These are phyloP conservation scores for Ceratocystis huliohia DNA, from an alignment of 2,329 filamentous ascomycete genomes.

Conservation along the genomic window DNA sequence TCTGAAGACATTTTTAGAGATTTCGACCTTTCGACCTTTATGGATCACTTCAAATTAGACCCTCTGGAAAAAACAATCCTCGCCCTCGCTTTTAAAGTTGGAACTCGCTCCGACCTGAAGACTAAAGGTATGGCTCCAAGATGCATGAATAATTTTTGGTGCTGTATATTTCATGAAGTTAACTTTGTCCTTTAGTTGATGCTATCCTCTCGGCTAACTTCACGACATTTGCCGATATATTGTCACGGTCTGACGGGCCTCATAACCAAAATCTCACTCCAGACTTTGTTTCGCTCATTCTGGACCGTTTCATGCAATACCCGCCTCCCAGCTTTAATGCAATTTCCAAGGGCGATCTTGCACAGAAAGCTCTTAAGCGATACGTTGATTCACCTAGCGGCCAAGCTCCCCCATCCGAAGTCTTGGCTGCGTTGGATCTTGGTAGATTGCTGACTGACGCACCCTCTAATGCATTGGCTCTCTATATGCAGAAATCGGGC, in stretches of 20 bases:
- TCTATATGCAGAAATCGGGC: constrained; percentile 62
- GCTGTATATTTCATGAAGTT: constrained; percentile 16
- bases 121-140: constrained; percentile 57
- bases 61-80: constrained; percentile 76
- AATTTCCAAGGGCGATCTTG: constrained; percentile 56
- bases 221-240: constrained; percentile 60
- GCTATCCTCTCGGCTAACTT: constrained; percentile 77
- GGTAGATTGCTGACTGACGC: constrained; percentile 51
- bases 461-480: constrained; percentile 44
- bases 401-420: constrained; percentile 49
- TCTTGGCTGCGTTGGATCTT: constrained; percentile 58
- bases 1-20: constrained; percentile 91
- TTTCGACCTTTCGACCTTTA: constrained; percentile 88
- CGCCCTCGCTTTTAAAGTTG: constrained; percentile 75
- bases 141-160: constrained; percentile 10
- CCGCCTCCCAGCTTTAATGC: constrained; percentile 78
- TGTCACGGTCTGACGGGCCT: constrained; percentile 52
- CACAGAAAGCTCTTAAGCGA: constrained; percentile 52
- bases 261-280: constrained; percentile 54
- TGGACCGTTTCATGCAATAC: constrained; percentile 78
- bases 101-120: constrained; percentile 68
- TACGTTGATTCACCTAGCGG: constrained; percentile 44
- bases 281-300: constrained; percentile 61
- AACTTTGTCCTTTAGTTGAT: constrained; percentile 48
- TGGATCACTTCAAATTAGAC: constrained; percentile 92